Evolutionary conservation across 371 early-diverging fungal genomes (phyloP).

Genomic region (Mycotypha africana): DNA sequence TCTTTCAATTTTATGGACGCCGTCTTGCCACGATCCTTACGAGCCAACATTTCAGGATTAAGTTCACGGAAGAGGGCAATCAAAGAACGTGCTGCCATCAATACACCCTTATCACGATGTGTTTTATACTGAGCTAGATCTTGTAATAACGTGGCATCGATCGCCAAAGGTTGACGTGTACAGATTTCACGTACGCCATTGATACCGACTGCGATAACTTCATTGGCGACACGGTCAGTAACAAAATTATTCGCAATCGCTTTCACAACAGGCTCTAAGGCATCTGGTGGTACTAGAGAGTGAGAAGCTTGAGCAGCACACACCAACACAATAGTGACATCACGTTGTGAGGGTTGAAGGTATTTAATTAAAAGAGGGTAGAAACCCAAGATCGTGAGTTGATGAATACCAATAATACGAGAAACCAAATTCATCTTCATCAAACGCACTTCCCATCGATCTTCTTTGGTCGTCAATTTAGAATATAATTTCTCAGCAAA

Average conservation of each 20-base stretch:
- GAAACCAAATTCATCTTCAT: conserved; percentile 89
- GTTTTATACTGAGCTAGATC: conserved; percentile 88
- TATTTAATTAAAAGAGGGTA: conserved; percentile 88
- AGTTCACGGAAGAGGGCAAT: conserved; percentile 88
- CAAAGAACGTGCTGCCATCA: conserved; percentile 88
- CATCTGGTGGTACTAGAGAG: conserved; percentile 90
- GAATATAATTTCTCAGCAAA: conserved; percentile 91
- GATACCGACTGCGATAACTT: conserved; percentile 92
- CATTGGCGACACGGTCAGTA: conserved; percentile 80
- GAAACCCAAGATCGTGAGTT: conserved; percentile 80
- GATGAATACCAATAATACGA: conserved; percentile 92
- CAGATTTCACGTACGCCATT: conserved; percentile 94
- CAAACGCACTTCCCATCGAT: conserved; percentile 84
- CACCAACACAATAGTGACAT: conserved; percentile 91
- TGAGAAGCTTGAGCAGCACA: conserved; percentile 88
- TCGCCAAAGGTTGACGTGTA: conserved; percentile 84
- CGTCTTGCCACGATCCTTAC: conserved; percentile 88
- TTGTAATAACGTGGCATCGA: conserved; percentile 80
- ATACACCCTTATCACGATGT: conserved; percentile 86
- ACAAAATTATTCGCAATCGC: conserved; percentile 95
- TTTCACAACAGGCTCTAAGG: conserved; percentile 74
- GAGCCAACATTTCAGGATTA: conserved; percentile 87
- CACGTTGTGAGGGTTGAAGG: conserved; percentile 89
- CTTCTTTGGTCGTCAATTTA: conserved; percentile 57
- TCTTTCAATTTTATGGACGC: conserved; percentile 69